phyloP scores from a whole-genome alignment of 2,329 filamentous ascomycete genomes.

The Aspergillus versicolor region DNA sequence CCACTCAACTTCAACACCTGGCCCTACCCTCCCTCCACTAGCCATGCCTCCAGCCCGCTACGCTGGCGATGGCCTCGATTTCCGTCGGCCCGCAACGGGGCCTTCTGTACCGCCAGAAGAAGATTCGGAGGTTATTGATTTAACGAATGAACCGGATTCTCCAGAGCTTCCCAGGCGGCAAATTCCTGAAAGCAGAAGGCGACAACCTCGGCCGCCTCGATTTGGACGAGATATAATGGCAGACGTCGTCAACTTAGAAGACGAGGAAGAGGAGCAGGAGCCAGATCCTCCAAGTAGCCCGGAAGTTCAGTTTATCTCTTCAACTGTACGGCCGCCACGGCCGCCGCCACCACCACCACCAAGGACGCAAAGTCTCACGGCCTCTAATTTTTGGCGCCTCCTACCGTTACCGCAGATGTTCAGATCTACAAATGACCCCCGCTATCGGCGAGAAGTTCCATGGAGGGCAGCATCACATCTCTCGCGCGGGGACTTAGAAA shows the following conservation, averaged over 20 bases:
- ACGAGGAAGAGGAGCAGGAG: conserved; percentile 39
- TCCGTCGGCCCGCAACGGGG: conserved; percentile 49
- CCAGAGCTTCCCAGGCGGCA: conserved; percentile 14
- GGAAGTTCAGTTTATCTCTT: conserved; percentile 52
- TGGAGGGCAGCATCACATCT: conserved; percentile 12
- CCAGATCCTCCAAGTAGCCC: conserved; percentile 37
- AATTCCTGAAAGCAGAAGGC: not conserved
- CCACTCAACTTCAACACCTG: conserved; percentile 23
- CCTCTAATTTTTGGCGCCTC: conserved; percentile 13
- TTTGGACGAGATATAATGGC: conserved; percentile 39
- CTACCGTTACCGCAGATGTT: conserved; percentile 10
- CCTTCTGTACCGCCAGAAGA: conserved; percentile 31
- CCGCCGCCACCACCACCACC: conserved; percentile 13
- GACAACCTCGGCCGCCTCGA: conserved; percentile 27
- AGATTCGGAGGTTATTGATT: conserved; percentile 43
- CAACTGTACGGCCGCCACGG: conserved; percentile 24
- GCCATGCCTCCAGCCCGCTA: conserved; percentile 35
- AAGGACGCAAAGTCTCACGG: not conserved
- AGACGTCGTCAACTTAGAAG: conserved; percentile 43
- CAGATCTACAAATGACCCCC: conserved; percentile 6
- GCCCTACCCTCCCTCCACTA: conserved; percentile 20
- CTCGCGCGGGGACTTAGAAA: conserved; percentile 14
- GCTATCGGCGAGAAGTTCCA: conserved; percentile 24
- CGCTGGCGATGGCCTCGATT: conserved; percentile 56
- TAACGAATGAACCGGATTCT: conserved; percentile 47